These are phyloP conservation scores for Fimicolochytrium jonesii DNA, from an alignment of 192 early-diverging fungal species.

Conservation along the genomic window DNA sequence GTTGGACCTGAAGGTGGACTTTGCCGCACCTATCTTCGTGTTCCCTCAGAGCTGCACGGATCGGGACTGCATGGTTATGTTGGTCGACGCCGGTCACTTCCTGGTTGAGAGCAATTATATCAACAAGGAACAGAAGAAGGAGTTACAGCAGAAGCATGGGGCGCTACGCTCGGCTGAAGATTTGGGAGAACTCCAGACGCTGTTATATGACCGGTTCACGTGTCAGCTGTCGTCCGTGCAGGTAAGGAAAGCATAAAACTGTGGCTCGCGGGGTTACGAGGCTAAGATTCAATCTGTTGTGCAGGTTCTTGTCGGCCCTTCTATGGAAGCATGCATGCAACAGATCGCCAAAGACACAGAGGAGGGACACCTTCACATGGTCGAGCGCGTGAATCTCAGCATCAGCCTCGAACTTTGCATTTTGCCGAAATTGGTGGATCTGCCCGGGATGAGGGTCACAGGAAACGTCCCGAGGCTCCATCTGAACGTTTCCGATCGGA, in stretches of 20 bases:
- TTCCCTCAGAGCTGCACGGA: slow-evolving; percentile 55
- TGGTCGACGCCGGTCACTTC: slow-evolving; percentile 91
- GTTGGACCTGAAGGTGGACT: slow-evolving; percentile 85
- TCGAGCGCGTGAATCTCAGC: slow-evolving; percentile 82
- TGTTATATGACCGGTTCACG: slow-evolving; percentile 91
- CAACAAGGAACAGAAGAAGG: slow-evolving; percentile 58
- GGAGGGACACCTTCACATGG: slow-evolving; percentile 67
- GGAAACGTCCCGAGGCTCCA: slow-evolving; percentile 80
- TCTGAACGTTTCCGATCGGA: slow-evolving; percentile 88
- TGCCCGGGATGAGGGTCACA: slow-evolving; percentile 71
- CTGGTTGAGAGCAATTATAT: slow-evolving; percentile 82
- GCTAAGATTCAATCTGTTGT: not conserved
- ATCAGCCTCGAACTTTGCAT: slow-evolving; percentile 84
- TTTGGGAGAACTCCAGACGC: slow-evolving; percentile 62
- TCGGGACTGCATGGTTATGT: slow-evolving; percentile 50
- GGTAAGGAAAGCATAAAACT: slow-evolving; percentile 28
- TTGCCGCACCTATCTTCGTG: slow-evolving; percentile 93
- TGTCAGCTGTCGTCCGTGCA: slow-evolving; percentile 77
- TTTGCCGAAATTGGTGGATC: slow-evolving; percentile 65
- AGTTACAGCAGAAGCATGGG: slow-evolving; percentile 65
- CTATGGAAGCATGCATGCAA: slow-evolving; percentile 65
- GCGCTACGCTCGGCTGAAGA: slow-evolving; percentile 58
- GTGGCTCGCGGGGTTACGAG: not conserved
- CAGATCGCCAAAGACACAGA: slow-evolving; percentile 54
- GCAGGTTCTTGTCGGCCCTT: slow-evolving; percentile 69